Conservation (phyloP, 345 rosid genomes). For the Bretschneidera sinensis region DNA sequence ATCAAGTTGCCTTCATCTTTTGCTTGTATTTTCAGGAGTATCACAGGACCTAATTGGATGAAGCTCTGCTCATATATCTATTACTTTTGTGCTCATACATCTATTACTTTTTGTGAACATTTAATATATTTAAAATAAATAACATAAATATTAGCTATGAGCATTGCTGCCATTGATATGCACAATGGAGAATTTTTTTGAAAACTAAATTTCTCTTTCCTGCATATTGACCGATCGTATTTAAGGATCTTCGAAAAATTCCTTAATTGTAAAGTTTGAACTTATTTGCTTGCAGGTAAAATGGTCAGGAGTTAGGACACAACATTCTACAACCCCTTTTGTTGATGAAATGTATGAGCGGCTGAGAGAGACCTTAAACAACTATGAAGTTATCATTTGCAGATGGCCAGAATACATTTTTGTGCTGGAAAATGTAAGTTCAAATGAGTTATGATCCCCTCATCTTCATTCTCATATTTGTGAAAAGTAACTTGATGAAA, state of each 20-base stretch:
- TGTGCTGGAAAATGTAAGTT: constrained; percentile 82
- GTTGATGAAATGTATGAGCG: constrained; percentile 93
- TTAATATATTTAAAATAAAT: too few species aligned
- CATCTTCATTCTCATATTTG: background rate
- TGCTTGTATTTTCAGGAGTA: too few species aligned
- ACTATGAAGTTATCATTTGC: constrained; percentile 85
- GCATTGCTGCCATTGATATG: background rate
- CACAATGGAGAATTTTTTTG: background rate
- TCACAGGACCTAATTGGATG: too few species aligned
- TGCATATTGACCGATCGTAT: too few species aligned
- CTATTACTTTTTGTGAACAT: too few species aligned
- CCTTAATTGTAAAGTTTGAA: background rate
- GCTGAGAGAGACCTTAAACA: constrained; percentile 61
- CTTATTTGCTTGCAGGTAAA: constrained; percentile 62
- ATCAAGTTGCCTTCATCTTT: background rate
- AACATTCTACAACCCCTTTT: constrained; percentile 93
- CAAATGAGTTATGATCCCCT: background rate
- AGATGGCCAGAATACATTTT: constrained; percentile 96
- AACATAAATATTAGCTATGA: background rate
- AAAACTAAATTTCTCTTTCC: too few species aligned
- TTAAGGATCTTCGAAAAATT: background rate
- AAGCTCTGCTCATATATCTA: too few species aligned
- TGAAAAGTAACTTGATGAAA: background rate
- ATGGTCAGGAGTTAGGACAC: constrained; percentile 93
- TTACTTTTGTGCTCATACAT: too few species aligned